A percentile compares a stretch with the other conserved stretches of the same genome.
Evolutionary conservation across 2,329 filamentous ascomycete species (phyloP).

Genomic region (Tympanopsis confertula): DNA sequence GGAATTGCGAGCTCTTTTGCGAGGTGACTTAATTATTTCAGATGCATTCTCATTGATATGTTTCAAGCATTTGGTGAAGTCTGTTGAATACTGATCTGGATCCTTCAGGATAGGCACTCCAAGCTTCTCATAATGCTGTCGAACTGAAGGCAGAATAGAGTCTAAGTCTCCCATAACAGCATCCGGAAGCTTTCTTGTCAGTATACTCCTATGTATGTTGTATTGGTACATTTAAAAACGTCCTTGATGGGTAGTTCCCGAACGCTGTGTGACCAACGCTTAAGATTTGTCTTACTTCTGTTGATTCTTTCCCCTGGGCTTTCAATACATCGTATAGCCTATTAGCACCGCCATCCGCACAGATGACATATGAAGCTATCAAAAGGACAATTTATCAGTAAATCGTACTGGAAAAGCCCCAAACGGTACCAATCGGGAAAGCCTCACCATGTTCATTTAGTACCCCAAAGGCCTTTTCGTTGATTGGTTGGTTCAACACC

Average conservation of each 20-base stretch:
- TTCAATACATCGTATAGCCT: slow-evolving; percentile 38
- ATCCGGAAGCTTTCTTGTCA: slow-evolving; percentile 24
- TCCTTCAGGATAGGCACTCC: slow-evolving; percentile 37
- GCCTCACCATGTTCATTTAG: neutral
- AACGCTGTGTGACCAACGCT: too few species aligned
- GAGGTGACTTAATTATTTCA: slow-evolving; percentile 9
- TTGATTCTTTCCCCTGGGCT: slow-evolving; percentile 11
- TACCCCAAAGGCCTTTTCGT: slow-evolving; percentile 10
- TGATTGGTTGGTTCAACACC: slow-evolving; percentile 39
- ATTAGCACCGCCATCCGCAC: slow-evolving; percentile 54
- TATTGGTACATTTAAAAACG: too few species aligned
- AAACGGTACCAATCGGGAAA: too few species aligned
- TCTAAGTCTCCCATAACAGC: slow-evolving; percentile 53
- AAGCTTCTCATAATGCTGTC: slow-evolving; percentile 32
- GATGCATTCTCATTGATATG: slow-evolving; percentile 20
- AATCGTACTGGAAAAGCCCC: too few species aligned
- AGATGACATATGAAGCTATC: slow-evolving; percentile 34
- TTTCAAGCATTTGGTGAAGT: slow-evolving; percentile 47
- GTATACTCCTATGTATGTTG: too few species aligned
- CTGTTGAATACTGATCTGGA: slow-evolving; percentile 47
- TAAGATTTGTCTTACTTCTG: neutral
- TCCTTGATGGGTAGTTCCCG: neutral
- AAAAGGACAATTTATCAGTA: neutral
- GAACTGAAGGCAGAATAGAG: slow-evolving; percentile 36
- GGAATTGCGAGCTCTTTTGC: neutral